phyloP scores from a whole-genome alignment of 2,329 filamentous ascomycete genomes.

The Akanthomyces uredinophilus region DNA sequence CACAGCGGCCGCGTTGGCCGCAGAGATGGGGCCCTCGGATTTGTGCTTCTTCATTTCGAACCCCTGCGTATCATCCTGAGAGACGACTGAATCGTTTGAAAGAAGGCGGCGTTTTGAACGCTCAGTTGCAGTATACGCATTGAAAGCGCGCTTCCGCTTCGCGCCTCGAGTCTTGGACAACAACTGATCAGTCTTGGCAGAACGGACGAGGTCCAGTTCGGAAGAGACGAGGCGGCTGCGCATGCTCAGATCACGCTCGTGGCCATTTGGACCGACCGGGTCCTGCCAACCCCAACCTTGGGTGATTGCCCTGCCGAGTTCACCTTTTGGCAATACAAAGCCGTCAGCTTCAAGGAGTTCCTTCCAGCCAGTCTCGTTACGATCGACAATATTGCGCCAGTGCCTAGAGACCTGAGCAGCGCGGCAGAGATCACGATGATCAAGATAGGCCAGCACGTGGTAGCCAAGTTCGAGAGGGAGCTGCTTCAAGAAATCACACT shows the following conservation, averaged over 20 bases:
- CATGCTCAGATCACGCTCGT: slow-evolving; percentile 73
- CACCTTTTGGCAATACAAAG: slow-evolving; percentile 70
- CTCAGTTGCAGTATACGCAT: slow-evolving; percentile 40
- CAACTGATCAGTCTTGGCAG: slow-evolving; percentile 36
- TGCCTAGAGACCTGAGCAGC: slow-evolving; percentile 91
- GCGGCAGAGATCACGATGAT: slow-evolving; percentile 78
- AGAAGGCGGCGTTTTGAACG: slow-evolving; percentile 50
- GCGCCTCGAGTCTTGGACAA: slow-evolving; percentile 43
- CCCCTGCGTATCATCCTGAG: slow-evolving; percentile 38
- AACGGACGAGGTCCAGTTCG: slow-evolving; percentile 46
- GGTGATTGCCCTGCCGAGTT: slow-evolving; percentile 76
- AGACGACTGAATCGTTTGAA: slow-evolving; percentile 39
- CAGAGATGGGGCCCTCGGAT: slow-evolving; percentile 79
- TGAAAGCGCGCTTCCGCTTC: slow-evolving; percentile 52
- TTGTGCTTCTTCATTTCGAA: slow-evolving; percentile 44
- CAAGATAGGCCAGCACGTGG: slow-evolving; percentile 81
- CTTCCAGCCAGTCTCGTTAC: slow-evolving; percentile 95
- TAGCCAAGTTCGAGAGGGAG: slow-evolving; percentile 83
- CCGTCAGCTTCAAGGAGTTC: slow-evolving; percentile 82
- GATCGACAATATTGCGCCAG: slow-evolving; percentile 87
- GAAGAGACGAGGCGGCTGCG: slow-evolving; percentile 47
- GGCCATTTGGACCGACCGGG: slow-evolving; percentile 67
- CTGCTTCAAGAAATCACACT: slow-evolving; percentile 84
- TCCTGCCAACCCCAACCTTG: slow-evolving; percentile 99
- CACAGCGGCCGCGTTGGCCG: slow-evolving; percentile 75